phyloP scores from a whole-genome alignment of 192 early-diverging fungal species.

The Gamsiella multidivaricata region DNA sequence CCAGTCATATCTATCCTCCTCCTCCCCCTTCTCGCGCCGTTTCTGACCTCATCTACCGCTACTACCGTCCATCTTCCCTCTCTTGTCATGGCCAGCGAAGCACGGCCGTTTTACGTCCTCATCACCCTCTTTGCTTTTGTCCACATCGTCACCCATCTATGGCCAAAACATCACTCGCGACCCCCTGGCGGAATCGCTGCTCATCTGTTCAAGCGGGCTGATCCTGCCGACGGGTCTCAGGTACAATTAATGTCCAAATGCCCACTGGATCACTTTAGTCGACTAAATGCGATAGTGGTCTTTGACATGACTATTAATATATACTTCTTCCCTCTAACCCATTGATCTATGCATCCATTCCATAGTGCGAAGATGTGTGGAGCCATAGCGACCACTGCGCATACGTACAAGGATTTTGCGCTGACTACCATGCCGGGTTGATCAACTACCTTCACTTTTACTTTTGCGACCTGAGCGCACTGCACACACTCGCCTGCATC shows the following conservation, averaged over 20 bases:
- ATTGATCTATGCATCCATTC: not conserved
- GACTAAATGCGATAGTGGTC: no score
- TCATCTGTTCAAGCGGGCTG: slow-evolving; percentile 6
- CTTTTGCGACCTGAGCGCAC: slow-evolving; percentile 54
- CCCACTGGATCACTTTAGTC: no score
- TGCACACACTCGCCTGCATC: slow-evolving; percentile 53
- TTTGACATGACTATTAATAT: not conserved
- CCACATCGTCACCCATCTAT: slow-evolving; percentile 15
- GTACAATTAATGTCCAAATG: not conserved
- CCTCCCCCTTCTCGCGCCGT: not conserved
- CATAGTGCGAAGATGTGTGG: slow-evolving; percentile 60
- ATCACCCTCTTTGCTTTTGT: slow-evolving; percentile 19
- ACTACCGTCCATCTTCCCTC: not conserved
- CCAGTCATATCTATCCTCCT: no score
- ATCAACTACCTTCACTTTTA: slow-evolving; percentile 67
- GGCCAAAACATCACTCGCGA: slow-evolving; percentile 4
- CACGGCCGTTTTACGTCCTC: slow-evolving; percentile 18
- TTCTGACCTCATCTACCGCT: not conserved
- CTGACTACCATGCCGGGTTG: slow-evolving; percentile 66
- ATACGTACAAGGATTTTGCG: slow-evolving; percentile 69
- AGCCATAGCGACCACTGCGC: slow-evolving; percentile 62
- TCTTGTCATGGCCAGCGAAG: not conserved
- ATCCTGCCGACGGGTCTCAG: not conserved
- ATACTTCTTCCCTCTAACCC: no score
- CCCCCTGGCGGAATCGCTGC: not conserved